phyloP scores from a whole-genome alignment of 768 basidiomycete species.

The Tulasnella sp. region DNA sequence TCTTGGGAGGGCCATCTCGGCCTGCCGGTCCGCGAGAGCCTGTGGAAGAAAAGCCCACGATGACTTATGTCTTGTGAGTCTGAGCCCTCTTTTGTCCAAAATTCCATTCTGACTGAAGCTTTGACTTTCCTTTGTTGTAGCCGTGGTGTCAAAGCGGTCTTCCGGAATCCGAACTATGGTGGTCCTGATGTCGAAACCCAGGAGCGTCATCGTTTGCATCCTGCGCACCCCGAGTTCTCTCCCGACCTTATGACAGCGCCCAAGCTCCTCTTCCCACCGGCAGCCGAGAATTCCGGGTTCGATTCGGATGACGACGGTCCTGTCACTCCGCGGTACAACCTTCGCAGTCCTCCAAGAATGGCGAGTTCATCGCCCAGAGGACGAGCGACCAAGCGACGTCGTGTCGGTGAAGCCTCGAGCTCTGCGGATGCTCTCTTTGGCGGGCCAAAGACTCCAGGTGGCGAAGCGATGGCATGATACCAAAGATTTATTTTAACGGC shows the following conservation, averaged over 20 bases:
- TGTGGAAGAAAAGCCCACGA: conserved; percentile 49
- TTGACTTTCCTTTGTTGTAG: conserved; percentile 32
- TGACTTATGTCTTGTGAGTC: conserved; percentile 69
- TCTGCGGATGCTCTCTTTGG: not conserved
- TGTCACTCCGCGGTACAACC: not conserved
- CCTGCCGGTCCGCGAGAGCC: conserved; percentile 34
- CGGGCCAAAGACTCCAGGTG: not conserved
- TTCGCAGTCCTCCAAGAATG: not conserved
- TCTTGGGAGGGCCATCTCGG: conserved; percentile 39
- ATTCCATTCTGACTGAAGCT: not conserved
- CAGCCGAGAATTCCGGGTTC: not conserved
- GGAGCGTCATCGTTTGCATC: conserved; percentile 47
- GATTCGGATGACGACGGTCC: not conserved
- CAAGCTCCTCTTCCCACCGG: conserved; percentile 39
- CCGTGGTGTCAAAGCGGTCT: conserved; percentile 56
- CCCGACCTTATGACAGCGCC: conserved; percentile 49
- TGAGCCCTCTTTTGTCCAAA: not conserved
- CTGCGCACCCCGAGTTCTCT: conserved; percentile 58
- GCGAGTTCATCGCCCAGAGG: not conserved
- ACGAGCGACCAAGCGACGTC: not conserved
- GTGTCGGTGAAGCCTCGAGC: not conserved
- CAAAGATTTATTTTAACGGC: not conserved
- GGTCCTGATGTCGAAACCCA: conserved; percentile 36
- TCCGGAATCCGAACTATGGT: conserved; percentile 57
- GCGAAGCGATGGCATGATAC: not conserved